A percentile compares a stretch with the other conserved stretches of the same genome.
Conservation (phyloP, 192 early-diverging fungal genomes). For the Helicostylum pulchrum region DNA sequence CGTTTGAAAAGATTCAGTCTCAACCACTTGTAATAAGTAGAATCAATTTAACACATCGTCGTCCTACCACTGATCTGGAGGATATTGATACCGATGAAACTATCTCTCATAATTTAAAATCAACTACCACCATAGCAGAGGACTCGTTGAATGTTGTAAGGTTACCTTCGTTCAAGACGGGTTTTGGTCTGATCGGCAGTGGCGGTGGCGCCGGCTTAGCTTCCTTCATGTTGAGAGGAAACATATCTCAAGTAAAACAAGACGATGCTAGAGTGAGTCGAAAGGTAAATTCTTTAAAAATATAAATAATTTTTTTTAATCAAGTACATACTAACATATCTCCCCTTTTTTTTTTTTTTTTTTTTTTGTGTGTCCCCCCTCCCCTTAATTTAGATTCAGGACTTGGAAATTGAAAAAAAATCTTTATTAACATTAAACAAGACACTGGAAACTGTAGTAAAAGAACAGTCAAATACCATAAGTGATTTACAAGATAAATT, state of each 20-base stretch:
- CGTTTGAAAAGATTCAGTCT: constrained; percentile 13
- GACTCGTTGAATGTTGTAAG: background rate
- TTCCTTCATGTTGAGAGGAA: constrained; percentile 13
- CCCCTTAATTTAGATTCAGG: constrained; percentile 17
- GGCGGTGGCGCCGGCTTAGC: background rate
- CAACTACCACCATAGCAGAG: background rate
- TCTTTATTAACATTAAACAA: constrained; percentile 17
- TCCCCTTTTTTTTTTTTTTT: background rate
- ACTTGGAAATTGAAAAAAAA: constrained; percentile 28
- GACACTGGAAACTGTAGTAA: constrained; percentile 16
- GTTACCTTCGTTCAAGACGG: constrained; percentile 2
- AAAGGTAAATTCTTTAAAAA: constrained; percentile 16
- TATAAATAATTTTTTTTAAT: constrained; percentile 1
- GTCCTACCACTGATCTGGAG: background rate
- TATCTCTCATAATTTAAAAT: background rate
- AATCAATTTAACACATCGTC: constrained; percentile 3
- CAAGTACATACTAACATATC: background rate
- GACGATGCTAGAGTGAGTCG: constrained; percentile 23
- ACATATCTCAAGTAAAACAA: background rate
- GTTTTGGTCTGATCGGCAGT: constrained; percentile 1
- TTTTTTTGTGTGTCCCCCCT: no score
- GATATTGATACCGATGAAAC: background rate
- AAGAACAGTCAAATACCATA: constrained; percentile 15
- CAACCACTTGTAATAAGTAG: constrained; percentile 12
- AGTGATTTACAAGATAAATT: constrained; percentile 17